Evolutionary conservation across 768 basidiomycete species (phyloP), one percentile per base, ranked within the genome.

Genomic region (Tephrocybe sp.): DNA sequence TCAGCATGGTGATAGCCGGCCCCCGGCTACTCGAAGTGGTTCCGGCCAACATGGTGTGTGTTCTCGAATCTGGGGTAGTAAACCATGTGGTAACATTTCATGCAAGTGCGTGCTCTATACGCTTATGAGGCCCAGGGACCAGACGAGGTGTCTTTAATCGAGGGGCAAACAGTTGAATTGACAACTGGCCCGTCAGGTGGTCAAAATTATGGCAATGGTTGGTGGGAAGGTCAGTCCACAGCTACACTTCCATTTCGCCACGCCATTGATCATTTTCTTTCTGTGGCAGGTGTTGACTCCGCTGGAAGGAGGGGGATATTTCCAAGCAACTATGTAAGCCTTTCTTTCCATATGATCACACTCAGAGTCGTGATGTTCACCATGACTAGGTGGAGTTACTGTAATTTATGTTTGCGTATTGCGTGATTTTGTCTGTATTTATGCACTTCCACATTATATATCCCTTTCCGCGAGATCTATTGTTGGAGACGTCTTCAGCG

Each of bases 321-420:
- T 71, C 90, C 90, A 22, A 89, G 86, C 68, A 91, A 89, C 70
- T 92, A 92, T 75, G 90, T 92, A 68, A 67, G 89, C 76, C 43
- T 45, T 55, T 44, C 32, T 45, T 43, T 49, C 53, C 42, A 47
- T 51, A 39, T 53, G 35, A 44, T n/a, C n/a, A n/a, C n/a, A n/a
- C n/a, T n/a, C n/a, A n/a, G n/a, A n/a, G n/a, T n/a, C n/a, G n/a
- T n/a, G n/a, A n/a, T n/a, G n/a, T n/a, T n/a, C n/a, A n/a, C n/a
- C n/a, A n/a, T n/a, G n/a, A n/a, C 14, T 62, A 83, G 82, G 83
- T 84, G 51, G 77, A 83, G 65, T 59, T 68, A 31, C 33, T 39
- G 16, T 51, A 26, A 26, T 26, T n/a, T 26, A 26, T 26, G 26
- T 26, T 26, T 26, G 3, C 26, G 26, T 26, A 26, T 26, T 26